Conservation (phyloP, 495 filamentous ascomycete genomes). For the Aspergillus biplanus region DNA sequence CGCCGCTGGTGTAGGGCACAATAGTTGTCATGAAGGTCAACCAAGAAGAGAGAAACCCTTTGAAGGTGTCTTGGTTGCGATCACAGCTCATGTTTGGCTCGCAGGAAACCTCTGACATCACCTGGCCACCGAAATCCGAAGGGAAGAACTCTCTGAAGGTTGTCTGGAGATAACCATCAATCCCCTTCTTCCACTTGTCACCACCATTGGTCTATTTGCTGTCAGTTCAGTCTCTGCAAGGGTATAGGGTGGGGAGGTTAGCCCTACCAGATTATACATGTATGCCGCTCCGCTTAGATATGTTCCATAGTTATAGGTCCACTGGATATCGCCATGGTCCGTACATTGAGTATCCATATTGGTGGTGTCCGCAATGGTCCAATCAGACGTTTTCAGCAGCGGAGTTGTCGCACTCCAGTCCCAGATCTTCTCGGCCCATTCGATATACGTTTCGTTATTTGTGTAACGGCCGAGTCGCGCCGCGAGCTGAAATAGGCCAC, state of each 20-base stretch:
- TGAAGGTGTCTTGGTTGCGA: constrained; percentile 73
- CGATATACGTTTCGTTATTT: constrained; percentile 72
- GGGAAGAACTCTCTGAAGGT: constrained; percentile 57
- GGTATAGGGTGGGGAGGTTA: not conserved
- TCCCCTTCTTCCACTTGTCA: constrained; percentile 58
- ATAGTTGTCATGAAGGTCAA: constrained; percentile 67
- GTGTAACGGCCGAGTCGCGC: constrained; percentile 75
- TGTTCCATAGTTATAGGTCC: constrained; percentile 77
- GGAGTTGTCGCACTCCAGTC: constrained; percentile 67
- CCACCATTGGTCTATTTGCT: constrained; percentile 42
- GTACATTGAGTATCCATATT: constrained; percentile 60
- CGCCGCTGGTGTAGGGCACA: constrained; percentile 62
- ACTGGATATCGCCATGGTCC: constrained; percentile 65
- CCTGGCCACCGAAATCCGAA: constrained; percentile 49
- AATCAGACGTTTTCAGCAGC: constrained; percentile 52
- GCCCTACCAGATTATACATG: constrained; percentile 72
- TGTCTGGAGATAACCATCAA: constrained; percentile 58
- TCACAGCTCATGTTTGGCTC: constrained; percentile 68
- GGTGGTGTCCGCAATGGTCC: constrained; percentile 70
- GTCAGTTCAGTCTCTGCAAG: constrained; percentile 16
- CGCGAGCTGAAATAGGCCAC: constrained; percentile 81
- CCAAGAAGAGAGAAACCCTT: constrained; percentile 74
- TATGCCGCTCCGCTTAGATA: constrained; percentile 73
- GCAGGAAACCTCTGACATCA: constrained; percentile 73
- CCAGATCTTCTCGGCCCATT: constrained; percentile 74